These are phyloP conservation scores for Penicillium sumatraense DNA, from an alignment of 2,329 filamentous ascomycete species.

Conservation along the genomic window DNA sequence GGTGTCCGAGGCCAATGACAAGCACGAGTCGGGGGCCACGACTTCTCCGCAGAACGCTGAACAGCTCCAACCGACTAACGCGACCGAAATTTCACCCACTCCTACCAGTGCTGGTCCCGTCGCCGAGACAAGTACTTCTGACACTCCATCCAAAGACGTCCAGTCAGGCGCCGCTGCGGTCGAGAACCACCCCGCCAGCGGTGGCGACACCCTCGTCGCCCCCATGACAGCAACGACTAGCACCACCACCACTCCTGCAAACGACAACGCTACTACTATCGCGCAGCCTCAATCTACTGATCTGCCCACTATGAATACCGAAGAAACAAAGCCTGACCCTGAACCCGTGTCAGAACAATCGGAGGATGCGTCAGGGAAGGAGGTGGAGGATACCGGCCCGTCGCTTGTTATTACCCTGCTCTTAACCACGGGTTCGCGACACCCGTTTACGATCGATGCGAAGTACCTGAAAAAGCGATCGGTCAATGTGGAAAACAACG, in stretches of 20 bases:
- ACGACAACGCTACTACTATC: slow-evolving; percentile 14
- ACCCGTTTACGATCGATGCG: slow-evolving; percentile 88
- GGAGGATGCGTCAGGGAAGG: slow-evolving; percentile 38
- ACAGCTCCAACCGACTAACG: slow-evolving; percentile 13
- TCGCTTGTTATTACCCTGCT: slow-evolving; percentile 72
- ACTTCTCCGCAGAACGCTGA: slow-evolving; percentile 25
- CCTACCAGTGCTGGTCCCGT: slow-evolving; percentile 11
- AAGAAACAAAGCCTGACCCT: slow-evolving; percentile 29
- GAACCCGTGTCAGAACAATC: slow-evolving; percentile 28
- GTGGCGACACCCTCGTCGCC: slow-evolving; percentile 26
- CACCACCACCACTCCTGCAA: slow-evolving; percentile 15
- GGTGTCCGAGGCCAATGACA: slow-evolving; percentile 21
- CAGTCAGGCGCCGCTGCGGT: slow-evolving; percentile 17
- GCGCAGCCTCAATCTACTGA: slow-evolving; percentile 16
- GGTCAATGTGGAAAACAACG: slow-evolving; percentile 74
- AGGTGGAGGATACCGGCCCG: slow-evolving; percentile 42
- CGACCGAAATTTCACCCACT: slow-evolving; percentile 16
- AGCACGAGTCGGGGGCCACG: slow-evolving; percentile 20
- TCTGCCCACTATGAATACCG: slow-evolving; percentile 23
- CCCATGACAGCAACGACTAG: slow-evolving; percentile 22
- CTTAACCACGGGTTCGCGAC: slow-evolving; percentile 77
- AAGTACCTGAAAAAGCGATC: slow-evolving; percentile 82
- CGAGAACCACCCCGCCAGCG: slow-evolving; percentile 26
- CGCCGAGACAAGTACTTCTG: slow-evolving; percentile 14
- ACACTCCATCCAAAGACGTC: slow-evolving; percentile 17